phyloP scores from a whole-genome alignment of 2,329 filamentous ascomycete genomes.

The Blumeria graminis region DNA sequence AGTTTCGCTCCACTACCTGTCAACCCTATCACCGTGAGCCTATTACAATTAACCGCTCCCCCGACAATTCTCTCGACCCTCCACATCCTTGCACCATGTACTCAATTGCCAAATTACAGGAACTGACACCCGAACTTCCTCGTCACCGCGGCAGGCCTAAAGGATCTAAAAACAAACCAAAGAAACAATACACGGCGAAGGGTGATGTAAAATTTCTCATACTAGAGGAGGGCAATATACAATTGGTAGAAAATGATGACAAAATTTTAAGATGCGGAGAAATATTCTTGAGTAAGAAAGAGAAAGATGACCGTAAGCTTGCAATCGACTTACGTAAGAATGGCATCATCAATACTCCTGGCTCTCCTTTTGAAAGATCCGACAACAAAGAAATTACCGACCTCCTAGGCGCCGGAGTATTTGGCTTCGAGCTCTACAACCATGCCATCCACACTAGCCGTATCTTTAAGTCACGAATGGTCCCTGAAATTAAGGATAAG shows the following conservation, averaged over 20 bases:
- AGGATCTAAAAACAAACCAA: not conserved
- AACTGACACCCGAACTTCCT: not conserved
- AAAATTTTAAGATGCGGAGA: not conserved
- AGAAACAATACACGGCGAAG: too few species aligned
- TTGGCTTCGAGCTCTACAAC: not conserved
- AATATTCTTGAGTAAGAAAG: not conserved
- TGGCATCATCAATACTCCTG: not conserved
- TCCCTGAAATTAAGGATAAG: not conserved
- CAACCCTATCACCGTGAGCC: not conserved
- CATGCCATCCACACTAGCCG: not conserved
- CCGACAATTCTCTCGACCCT: not conserved
- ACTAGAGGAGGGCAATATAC: too few species aligned
- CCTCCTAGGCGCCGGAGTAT: not conserved
- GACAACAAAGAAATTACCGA: not conserved
- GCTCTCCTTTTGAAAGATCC: not conserved
- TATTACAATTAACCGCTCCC: too few species aligned
- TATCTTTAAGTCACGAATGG: not conserved
- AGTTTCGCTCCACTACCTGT: not conserved
- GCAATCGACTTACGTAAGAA: not conserved
- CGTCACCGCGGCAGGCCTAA: not conserved
- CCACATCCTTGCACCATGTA: too few species aligned
- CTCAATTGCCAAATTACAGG: not conserved
- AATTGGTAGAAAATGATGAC: too few species aligned
- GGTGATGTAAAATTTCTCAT: too few species aligned
- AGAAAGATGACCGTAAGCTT: not conserved